Percentiles rank a stretch among this genome's conserved stretches.
Evolutionary conservation across 2,329 filamentous ascomycete species (phyloP).

Genomic region (Penicillium sp.): DNA sequence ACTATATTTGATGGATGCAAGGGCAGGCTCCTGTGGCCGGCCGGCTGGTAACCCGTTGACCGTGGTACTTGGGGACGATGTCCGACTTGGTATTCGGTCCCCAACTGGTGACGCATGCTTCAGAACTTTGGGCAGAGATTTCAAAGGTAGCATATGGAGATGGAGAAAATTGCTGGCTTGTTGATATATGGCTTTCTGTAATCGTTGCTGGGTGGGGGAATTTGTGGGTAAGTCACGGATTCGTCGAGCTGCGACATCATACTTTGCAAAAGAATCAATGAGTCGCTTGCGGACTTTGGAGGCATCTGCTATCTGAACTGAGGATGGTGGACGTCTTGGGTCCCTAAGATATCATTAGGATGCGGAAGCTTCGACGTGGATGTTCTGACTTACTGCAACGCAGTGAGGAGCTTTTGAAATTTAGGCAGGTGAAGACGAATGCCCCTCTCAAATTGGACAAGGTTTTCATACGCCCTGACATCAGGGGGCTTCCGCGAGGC

Average conservation of each 20-base stretch:
- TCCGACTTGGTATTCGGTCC: constrained; percentile 25
- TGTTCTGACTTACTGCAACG: constrained; percentile 58
- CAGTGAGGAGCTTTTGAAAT: constrained; percentile 73
- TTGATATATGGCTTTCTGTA: constrained; percentile 79
- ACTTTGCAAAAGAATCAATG: constrained; percentile 85
- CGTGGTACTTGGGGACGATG: constrained; percentile 24
- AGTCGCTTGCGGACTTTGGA: constrained; percentile 85
- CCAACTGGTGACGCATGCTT: constrained; percentile 58
- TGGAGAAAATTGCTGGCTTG: constrained; percentile 82
- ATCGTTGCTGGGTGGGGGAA: constrained; percentile 66
- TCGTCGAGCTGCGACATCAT: constrained; percentile 75
- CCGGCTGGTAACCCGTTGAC: constrained; percentile 23
- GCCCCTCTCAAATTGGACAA: constrained; percentile 82
- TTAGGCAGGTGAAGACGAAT: constrained; percentile 77
- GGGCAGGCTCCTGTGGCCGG: constrained; percentile 44
- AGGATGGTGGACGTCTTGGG: constrained; percentile 61
- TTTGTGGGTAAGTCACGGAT: constrained; percentile 74
- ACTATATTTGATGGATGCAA: constrained; percentile 58
- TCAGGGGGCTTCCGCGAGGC: constrained; percentile 67
- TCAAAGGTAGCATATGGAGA: constrained; percentile 85
- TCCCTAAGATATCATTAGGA: constrained; percentile 44
- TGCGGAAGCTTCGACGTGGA: background rate
- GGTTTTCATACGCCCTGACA: constrained; percentile 75
- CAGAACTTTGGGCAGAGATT: constrained; percentile 67
- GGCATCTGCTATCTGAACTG: constrained; percentile 75